Conservation (phyloP, 805 yeast genomes). For the Candida wancherniae region DNA sequence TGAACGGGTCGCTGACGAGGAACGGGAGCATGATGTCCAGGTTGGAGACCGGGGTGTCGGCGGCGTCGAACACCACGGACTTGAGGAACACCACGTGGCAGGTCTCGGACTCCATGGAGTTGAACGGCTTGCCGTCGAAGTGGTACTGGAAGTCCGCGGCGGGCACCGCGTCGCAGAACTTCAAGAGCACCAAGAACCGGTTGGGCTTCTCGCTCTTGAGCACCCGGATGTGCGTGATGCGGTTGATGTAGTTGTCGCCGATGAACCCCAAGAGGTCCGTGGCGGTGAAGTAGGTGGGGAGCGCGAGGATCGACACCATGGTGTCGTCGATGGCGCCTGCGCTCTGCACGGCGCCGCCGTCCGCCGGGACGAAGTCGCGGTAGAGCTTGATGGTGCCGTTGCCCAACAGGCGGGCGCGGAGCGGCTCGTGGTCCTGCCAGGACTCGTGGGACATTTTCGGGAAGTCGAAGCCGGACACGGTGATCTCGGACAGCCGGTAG, state of each 20-base stretch:
- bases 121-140: constrained; percentile 72
- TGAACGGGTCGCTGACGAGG: constrained; percentile 69
- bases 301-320: constrained; percentile 74
- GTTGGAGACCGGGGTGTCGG: constrained; percentile 10
- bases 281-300: constrained; percentile 83
- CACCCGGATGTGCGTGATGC: constrained; percentile 68
- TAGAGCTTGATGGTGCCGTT: constrained; percentile 69
- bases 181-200: constrained; percentile 72
- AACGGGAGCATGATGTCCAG: constrained; percentile 50
- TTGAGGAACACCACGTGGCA: constrained; percentile 76
- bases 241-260: constrained; percentile 53
- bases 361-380: constrained; percentile 44
- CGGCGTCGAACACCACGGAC: constrained; percentile 42
- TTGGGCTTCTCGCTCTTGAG: constrained; percentile 61
- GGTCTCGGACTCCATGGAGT: constrained; percentile 82
- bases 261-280: constrained; percentile 79
- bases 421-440: constrained; percentile 33
- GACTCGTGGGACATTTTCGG: constrained; percentile 7
- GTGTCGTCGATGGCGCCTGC: constrained; percentile 42
- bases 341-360: constrained; percentile 4
- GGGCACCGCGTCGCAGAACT: constrained; percentile 51
- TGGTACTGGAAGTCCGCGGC: constrained; percentile 63
- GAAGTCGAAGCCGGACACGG: constrained; percentile 17
- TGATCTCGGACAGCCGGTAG: constrained; percentile 29
- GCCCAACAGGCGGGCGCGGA: constrained; percentile 63